Percentiles rank a stretch among this genome's conserved stretches.
Conservation (phyloP, 139 green algal genomes). For the Chlorella sp. region DNA sequence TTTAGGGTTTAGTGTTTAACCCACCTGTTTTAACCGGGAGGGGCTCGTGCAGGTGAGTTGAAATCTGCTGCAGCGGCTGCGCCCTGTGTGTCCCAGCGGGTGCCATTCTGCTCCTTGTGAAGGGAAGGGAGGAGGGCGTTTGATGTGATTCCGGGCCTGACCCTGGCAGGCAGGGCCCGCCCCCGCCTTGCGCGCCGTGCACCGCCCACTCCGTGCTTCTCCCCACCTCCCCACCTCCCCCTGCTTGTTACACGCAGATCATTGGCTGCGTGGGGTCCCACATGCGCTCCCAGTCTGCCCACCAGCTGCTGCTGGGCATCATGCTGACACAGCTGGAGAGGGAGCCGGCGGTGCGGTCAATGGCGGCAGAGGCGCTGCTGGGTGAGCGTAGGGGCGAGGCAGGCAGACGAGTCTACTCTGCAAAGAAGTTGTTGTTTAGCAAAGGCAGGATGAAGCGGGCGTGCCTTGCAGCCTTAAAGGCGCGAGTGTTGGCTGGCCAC, state of each 20-base stretch:
- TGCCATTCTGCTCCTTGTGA: background rate
- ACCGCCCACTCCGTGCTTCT: background rate
- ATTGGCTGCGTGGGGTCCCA: slow-evolving; percentile 27
- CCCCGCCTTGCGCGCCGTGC: too few relatives aligned
- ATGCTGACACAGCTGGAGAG: slow-evolving; percentile 46
- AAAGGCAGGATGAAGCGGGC: too few relatives aligned
- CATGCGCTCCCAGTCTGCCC: slow-evolving; percentile 18
- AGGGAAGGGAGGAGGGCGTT: too few relatives aligned
- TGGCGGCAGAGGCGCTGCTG: slow-evolving; percentile 48
- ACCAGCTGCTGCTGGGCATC: slow-evolving; percentile 46
- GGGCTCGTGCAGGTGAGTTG: background rate
- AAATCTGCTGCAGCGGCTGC: background rate
- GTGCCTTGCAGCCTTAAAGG: too few relatives aligned
- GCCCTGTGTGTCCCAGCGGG: background rate
- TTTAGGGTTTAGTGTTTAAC: background rate
- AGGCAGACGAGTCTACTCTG: too few relatives aligned
- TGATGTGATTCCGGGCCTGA: too few relatives aligned
- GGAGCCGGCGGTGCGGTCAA: slow-evolving; percentile 22
- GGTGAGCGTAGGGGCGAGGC: slow-evolving; percentile 9
- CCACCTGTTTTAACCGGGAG: background rate
- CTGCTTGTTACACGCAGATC: slow-evolving; percentile 22
- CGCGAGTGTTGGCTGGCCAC: too few relatives aligned
- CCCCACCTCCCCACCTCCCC: background rate
- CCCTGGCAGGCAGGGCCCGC: too few relatives aligned
- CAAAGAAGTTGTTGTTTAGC: too few relatives aligned